A percentile compares a stretch with the other conserved stretches of the same genome.
phyloP scores from a whole-genome alignment of 768 basidiomycete genomes.

The Phaffia australis region DNA sequence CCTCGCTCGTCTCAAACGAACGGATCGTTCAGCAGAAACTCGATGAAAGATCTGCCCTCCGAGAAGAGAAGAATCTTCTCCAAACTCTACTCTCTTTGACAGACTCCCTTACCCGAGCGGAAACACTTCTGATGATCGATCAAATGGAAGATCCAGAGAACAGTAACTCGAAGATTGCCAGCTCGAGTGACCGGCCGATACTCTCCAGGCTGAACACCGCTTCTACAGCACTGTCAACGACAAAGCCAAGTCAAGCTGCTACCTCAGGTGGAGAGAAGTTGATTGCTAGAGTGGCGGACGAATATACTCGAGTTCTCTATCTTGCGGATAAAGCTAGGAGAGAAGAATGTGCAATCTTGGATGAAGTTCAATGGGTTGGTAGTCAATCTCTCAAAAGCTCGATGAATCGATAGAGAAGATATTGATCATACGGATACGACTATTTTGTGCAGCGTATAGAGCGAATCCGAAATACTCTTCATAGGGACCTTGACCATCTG shows the following conservation, averaged over 20 bases:
- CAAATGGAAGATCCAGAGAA: background rate
- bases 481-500: slow-evolving; percentile 72
- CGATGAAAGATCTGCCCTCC: slow-evolving; percentile 56
- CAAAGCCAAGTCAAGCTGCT: background rate
- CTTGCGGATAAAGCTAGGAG: slow-evolving; percentile 68
- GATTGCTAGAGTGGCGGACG: slow-evolving; percentile 58
- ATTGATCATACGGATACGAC: background rate
- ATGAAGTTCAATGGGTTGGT: slow-evolving; percentile 73
- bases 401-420: background rate
- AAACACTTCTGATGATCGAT: slow-evolving; percentile 63
- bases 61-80: slow-evolving; percentile 83
- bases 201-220: background rate
- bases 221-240: background rate
- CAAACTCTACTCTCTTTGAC: slow-evolving; percentile 84
- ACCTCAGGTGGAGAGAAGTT: slow-evolving; percentile 17
- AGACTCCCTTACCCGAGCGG: slow-evolving; percentile 77
- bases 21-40: slow-evolving; percentile 68
- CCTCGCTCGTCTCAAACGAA: slow-evolving; percentile 36
- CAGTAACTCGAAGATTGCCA: slow-evolving; percentile 38
- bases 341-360: slow-evolving; percentile 68
- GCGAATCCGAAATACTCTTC: slow-evolving; percentile 70
- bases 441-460: slow-evolving; percentile 55
- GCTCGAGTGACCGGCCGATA: slow-evolving; percentile 30
- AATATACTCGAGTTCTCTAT: slow-evolving; percentile 87
- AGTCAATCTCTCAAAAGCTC: slow-evolving; percentile 27